Evolutionary conservation across 2,329 filamentous ascomycete genomes (phyloP).

Genomic region (Venturiaceae sp.): DNA sequence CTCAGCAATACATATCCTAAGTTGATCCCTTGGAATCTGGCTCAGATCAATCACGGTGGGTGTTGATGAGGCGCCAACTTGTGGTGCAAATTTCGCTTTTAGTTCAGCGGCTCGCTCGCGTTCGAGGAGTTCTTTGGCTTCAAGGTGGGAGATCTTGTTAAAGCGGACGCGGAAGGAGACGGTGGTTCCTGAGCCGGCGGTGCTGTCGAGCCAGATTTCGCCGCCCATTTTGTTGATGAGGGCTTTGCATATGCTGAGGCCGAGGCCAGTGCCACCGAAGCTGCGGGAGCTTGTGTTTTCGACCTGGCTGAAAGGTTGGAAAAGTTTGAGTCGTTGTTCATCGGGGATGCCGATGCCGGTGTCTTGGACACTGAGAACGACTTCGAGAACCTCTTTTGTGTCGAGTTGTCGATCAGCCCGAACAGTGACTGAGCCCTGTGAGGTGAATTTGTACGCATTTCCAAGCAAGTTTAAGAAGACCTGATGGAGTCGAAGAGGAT

Average conservation of each 20-base stretch:
- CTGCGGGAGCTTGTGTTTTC: slow-evolving; percentile 84
- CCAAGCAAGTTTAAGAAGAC: slow-evolving; percentile 70
- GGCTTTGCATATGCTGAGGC: slow-evolving; percentile 88
- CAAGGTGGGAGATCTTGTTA: slow-evolving; percentile 64
- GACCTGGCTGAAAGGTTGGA: slow-evolving; percentile 87
- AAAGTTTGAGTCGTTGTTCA: slow-evolving; percentile 74
- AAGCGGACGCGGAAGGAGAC: slow-evolving; percentile 79
- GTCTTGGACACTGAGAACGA: slow-evolving; percentile 80
- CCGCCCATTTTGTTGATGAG: slow-evolving; percentile 88
- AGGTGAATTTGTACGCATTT: slow-evolving; percentile 92
- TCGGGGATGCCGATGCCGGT: slow-evolving; percentile 86
- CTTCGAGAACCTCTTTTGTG: slow-evolving; percentile 56
- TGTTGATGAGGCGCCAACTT: slow-evolving; percentile 26
- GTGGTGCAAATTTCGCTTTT: slow-evolving; percentile 45
- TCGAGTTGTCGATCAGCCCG: slow-evolving; percentile 65
- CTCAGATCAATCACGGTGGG: slow-evolving; percentile 52
- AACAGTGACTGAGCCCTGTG: slow-evolving; percentile 76
- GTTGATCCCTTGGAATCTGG: slow-evolving; percentile 61
- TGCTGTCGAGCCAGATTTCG: slow-evolving; percentile 70
- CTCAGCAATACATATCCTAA: slow-evolving; percentile 87
- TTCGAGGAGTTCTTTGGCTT: slow-evolving; percentile 24
- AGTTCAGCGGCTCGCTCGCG: slow-evolving; percentile 37
- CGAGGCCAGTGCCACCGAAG: slow-evolving; percentile 85
- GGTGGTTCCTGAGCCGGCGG: slow-evolving; percentile 59
- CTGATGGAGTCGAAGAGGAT: slow-evolving; percentile 41